Conservation (phyloP, 2,329 filamentous ascomycete genomes). For the Aschersonia sp. region DNA sequence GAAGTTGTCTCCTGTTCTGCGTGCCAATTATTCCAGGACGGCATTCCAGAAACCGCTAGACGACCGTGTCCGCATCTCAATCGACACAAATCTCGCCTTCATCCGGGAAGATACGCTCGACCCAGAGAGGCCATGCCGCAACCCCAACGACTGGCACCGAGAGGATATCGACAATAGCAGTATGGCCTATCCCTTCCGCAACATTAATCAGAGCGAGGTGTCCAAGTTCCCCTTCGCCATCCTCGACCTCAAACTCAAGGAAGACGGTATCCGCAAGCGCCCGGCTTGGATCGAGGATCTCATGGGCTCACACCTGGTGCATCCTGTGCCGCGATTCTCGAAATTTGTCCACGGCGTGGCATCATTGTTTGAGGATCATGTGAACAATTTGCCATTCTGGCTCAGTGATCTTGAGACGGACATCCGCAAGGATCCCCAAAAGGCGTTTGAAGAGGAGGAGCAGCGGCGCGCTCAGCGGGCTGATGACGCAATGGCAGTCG, state of each 20-base stretch:
- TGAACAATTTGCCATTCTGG: constrained; percentile 96
- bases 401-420: constrained; percentile 81
- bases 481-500: constrained; percentile 79
- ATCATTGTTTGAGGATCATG: constrained; percentile 83
- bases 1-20: constrained; percentile 67
- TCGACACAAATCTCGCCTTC: constrained; percentile 84
- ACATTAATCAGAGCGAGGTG: constrained; percentile 82
- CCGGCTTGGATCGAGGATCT: constrained; percentile 83
- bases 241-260: constrained; percentile 80
- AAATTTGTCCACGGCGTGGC: constrained; percentile 95
- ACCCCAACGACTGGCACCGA: constrained; percentile 81
- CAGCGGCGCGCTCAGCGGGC: constrained; percentile 65
- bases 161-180: constrained; percentile 70
- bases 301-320: constrained; percentile 84
- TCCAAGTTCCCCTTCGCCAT: constrained; percentile 81
- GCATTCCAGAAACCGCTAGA: constrained; percentile 95
- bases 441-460: constrained; percentile 83
- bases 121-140: constrained; percentile 68
- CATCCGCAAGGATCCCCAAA: constrained; percentile 83
- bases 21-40: constrained; percentile 86
- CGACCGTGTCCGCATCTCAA: constrained; percentile 76
- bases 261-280: constrained; percentile 48
- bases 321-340: constrained; percentile 79
- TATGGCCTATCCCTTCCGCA: constrained; percentile 77
- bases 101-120: constrained; percentile 72